A percentile compares a stretch with the other conserved stretches of the same genome.
These are phyloP conservation scores for Tetrapisispora iriomotensis DNA, from an alignment of 805 yeast species.

Conservation along the genomic window DNA sequence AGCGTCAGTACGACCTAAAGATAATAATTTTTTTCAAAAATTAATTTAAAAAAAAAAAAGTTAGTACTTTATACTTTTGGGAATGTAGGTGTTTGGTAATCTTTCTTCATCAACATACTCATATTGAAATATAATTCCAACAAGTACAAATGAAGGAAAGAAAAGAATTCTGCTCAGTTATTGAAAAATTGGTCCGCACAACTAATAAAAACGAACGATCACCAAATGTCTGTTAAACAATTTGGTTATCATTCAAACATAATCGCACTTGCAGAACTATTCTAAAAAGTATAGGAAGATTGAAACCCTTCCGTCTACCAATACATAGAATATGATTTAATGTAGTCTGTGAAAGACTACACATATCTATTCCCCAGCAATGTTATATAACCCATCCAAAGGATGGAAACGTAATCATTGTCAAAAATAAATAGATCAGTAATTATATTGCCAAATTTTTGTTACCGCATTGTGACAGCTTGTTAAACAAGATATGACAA, in stretches of 20 bases:
- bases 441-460: conserved; percentile 1
- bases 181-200: conserved; percentile 20
- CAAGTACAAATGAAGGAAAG: conserved; percentile 5
- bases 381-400: too few relatives aligned
- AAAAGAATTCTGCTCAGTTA: conserved; percentile 42
- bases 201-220: not conserved
- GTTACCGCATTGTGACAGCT: too few relatives aligned
- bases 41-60: conserved; percentile 13
- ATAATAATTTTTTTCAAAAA: conserved; percentile 3
- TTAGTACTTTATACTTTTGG: conserved; percentile 25
- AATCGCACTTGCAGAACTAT: conserved; percentile 33
- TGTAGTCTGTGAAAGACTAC: too few relatives aligned
- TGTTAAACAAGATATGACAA: too few relatives aligned
- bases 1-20: conserved; percentile 92
- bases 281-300: conserved; percentile 2
- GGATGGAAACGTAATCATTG: too few relatives aligned
- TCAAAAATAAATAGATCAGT: not conserved
- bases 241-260: not conserved
- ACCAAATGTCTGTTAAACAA: not conserved
- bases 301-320: conserved; percentile 4
- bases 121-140: not conserved
- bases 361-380: not conserved
- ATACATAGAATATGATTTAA: not conserved
- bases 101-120: conserved; percentile 2
- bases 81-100: conserved; percentile 2